These are phyloP conservation scores for Dendrocalamus sinicus DNA, from an alignment of 176 grass and related monocot genomes.

Conservation along the genomic window DNA sequence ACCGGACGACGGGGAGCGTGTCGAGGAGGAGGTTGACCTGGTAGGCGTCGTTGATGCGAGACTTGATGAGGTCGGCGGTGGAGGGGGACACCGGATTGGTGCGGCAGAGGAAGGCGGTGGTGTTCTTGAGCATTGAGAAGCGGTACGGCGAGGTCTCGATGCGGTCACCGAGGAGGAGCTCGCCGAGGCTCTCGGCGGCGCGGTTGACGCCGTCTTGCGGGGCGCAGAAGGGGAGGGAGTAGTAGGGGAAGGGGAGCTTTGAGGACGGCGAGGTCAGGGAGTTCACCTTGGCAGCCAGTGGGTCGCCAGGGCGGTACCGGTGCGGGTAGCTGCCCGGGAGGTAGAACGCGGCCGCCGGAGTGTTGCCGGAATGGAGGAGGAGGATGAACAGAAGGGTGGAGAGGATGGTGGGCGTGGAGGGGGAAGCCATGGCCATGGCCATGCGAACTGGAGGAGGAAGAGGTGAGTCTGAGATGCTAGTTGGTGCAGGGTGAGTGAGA, in stretches of 20 bases:
- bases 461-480: background rate
- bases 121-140: conserved; percentile 62
- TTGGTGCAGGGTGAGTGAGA: background rate
- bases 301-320: conserved; percentile 49
- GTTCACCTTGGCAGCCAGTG: conserved; percentile 60
- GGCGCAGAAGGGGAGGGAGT: conserved; percentile 66
- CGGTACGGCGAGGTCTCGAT: conserved; percentile 73
- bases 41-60: conserved; percentile 66
- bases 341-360: conserved; percentile 53
- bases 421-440: conserved; percentile 24
- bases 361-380: background rate
- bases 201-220: conserved; percentile 50
- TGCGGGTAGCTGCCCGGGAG: conserved; percentile 69
- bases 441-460: background rate
- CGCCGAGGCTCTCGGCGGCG: conserved; percentile 68
- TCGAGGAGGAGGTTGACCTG: conserved; percentile 75
- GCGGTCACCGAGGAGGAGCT: conserved; percentile 76
- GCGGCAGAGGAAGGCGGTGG: conserved; percentile 57
- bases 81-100: conserved; percentile 28
- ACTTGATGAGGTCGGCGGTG: conserved; percentile 50
- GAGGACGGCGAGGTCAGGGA: conserved; percentile 64
- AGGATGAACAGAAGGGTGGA: conserved; percentile 30
- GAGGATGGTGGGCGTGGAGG: background rate
- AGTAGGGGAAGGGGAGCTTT: conserved; percentile 69
- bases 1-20: conserved; percentile 65